Evolutionary conservation across 164 flowering plant genomes (phyloP).

Genomic region (Vitis riparia): DNA sequence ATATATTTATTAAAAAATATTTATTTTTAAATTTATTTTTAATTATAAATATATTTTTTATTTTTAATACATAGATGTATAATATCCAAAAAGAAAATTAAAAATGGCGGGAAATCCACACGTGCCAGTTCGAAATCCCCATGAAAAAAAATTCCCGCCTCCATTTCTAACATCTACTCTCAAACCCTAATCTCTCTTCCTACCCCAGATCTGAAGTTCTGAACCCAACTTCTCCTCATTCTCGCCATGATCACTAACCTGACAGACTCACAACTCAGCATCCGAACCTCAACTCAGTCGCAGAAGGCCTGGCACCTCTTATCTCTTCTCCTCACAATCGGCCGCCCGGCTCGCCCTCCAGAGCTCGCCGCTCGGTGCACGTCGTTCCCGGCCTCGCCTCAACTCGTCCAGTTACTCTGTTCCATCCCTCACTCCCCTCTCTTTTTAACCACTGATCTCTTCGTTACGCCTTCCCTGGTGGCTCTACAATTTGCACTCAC

Average conservation of each 20-base stretch:
- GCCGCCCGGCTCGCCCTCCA: slow-evolving; percentile 18
- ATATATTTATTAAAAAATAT: too few species aligned
- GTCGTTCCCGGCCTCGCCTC: slow-evolving; percentile 17
- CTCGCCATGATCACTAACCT: too few species aligned
- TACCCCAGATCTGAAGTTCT: too few species aligned
- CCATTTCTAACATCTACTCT: background rate
- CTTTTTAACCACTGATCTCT: slow-evolving; percentile 6
- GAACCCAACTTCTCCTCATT: too few species aligned
- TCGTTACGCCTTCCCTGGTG: slow-evolving; percentile 16
- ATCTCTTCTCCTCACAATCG: slow-evolving; percentile 23
- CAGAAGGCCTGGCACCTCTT: slow-evolving; percentile 28
- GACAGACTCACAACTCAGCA: too few species aligned
- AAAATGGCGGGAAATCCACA: slow-evolving; percentile 15
- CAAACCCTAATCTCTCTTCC: background rate
- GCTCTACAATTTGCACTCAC: slow-evolving; percentile 5
- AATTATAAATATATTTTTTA: too few species aligned
- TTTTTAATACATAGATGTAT: too few species aligned
- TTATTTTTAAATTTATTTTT: too few species aligned
- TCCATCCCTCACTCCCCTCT: slow-evolving; percentile 36
- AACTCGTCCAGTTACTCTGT: slow-evolving; percentile 19
- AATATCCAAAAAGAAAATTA: too few species aligned
- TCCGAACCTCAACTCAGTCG: background rate
- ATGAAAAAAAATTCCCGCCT: slow-evolving; percentile 6
- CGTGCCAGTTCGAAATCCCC: slow-evolving; percentile 13
- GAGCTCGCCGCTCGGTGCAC: slow-evolving; percentile 29